Evolutionary conservation across 371 early-diverging fungal genomes (phyloP).

Genomic region (Mucor racemosus): DNA sequence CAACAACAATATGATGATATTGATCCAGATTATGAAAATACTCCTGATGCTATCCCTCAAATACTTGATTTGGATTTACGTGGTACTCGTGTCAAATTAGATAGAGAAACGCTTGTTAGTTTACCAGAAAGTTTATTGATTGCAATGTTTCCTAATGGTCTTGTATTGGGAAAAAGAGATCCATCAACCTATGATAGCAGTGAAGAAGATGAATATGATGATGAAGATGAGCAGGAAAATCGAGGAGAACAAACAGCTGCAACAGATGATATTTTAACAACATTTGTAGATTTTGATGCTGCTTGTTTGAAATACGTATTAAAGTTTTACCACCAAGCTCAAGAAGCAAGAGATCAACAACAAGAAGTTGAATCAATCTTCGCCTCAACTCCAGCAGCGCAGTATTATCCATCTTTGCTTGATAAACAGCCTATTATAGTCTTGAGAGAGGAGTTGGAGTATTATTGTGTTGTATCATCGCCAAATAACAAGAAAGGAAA

Average conservation of each 20-base stretch:
- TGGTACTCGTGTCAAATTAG: slow-evolving; percentile 69
- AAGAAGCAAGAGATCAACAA: slow-evolving; percentile 21
- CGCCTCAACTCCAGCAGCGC: slow-evolving; percentile 21
- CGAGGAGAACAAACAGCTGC: slow-evolving; percentile 14
- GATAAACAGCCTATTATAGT: slow-evolving; percentile 72
- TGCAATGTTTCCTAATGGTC: slow-evolving; percentile 80
- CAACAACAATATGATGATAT: slow-evolving; percentile 30
- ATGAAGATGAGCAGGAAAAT: slow-evolving; percentile 44
- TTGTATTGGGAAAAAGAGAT: slow-evolving; percentile 55
- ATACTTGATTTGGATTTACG: slow-evolving; percentile 67
- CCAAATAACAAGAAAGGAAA: slow-evolving; percentile 26
- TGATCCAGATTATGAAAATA: slow-evolving; percentile 33
- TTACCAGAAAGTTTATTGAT: slow-evolving; percentile 74
- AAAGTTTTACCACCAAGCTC: slow-evolving; percentile 50
- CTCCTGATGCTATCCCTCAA: slow-evolving; percentile 55
- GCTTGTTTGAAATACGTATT: slow-evolving; percentile 56
- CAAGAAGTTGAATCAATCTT: slow-evolving; percentile 18
- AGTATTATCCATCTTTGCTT: slow-evolving; percentile 57
- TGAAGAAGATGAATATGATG: slow-evolving; percentile 49
- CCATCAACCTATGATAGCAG: slow-evolving; percentile 36
- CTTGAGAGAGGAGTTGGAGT: slow-evolving; percentile 64
- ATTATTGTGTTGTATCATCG: slow-evolving; percentile 54
- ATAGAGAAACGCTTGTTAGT: slow-evolving; percentile 68
- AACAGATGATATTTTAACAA: slow-evolving; percentile 49
- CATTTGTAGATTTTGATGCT: slow-evolving; percentile 63